Conservation (phyloP, 768 basidiomycete genomes). For the Lactarius quietus region DNA sequence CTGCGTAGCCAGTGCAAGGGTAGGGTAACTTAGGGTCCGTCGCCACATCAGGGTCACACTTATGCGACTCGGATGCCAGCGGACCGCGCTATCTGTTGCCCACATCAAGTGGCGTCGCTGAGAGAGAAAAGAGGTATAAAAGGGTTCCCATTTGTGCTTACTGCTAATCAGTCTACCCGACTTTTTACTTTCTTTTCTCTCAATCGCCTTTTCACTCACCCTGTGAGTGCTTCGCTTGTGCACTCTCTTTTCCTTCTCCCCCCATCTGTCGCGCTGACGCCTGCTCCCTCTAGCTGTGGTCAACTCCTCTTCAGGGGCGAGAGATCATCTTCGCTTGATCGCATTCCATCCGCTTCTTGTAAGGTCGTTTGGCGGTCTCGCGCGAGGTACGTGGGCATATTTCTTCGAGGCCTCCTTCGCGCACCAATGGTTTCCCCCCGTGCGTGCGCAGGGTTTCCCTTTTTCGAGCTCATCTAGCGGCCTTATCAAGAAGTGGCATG, state of each 20-base stretch:
- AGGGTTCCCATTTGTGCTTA: neutral
- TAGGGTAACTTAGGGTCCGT: neutral
- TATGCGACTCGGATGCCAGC: neutral
- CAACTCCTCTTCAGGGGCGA: slow-evolving; percentile 29
- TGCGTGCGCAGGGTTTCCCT: slow-evolving; percentile 6
- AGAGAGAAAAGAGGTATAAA: too few relatives aligned
- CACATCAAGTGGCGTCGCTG: slow-evolving; percentile 7
- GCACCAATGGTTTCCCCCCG: neutral
- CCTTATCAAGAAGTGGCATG: slow-evolving; percentile 29
- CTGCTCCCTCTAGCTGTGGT: neutral
- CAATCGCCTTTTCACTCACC: slow-evolving; percentile 9
- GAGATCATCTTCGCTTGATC: slow-evolving; percentile 33
- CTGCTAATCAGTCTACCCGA: neutral
- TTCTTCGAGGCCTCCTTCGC: neutral
- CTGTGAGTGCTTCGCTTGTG: slow-evolving; percentile 5
- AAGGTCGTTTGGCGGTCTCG: slow-evolving; percentile 40
- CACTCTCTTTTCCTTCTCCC: neutral
- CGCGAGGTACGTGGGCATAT: slow-evolving; percentile 28
- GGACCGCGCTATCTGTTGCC: neutral
- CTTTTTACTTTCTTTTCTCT: neutral
- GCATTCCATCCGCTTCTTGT: slow-evolving; percentile 42
- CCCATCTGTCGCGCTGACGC: neutral
- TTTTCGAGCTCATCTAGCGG: slow-evolving; percentile 26
- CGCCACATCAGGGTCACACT: neutral
- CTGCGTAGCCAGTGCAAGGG: neutral